phyloP scores from a whole-genome alignment of 2,329 filamentous ascomycete genomes.

The Hypoxylon sp. region DNA sequence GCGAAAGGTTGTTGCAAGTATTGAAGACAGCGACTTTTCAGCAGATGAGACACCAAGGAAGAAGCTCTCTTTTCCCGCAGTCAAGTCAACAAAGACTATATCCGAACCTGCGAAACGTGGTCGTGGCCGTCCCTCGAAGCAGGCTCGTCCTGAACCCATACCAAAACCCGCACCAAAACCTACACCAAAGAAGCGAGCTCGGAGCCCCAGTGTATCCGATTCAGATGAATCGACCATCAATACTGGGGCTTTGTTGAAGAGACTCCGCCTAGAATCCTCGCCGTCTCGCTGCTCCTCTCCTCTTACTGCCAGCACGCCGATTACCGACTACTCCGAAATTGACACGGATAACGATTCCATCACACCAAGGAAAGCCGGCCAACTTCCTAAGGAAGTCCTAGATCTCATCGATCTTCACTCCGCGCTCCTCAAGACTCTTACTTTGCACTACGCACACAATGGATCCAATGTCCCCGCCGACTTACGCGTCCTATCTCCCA shows the following conservation, averaged over 20 bases:
- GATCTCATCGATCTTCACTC: conserved; percentile 76
- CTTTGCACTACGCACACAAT: conserved; percentile 79
- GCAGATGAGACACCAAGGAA: conserved; percentile 51
- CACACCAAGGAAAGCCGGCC: conserved; percentile 32
- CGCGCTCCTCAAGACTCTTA: conserved; percentile 77
- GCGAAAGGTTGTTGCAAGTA: conserved; percentile 52
- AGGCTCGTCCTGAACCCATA: conserved; percentile 45
- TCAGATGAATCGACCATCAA: conserved; percentile 54
- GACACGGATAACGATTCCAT: conserved; percentile 50
- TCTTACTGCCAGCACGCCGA: conserved; percentile 57
- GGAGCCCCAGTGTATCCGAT: conserved; percentile 54
- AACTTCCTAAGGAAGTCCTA: conserved; percentile 66
- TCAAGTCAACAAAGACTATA: conserved; percentile 21
- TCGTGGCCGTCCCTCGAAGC: conserved; percentile 52
- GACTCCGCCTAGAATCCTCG: conserved; percentile 58
- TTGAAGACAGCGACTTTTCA: conserved; percentile 54
- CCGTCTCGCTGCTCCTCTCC: conserved; percentile 55
- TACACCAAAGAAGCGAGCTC: conserved; percentile 47
- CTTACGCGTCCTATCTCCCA: conserved; percentile 71
- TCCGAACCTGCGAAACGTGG: conserved; percentile 48
- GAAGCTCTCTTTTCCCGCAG: conserved; percentile 38
- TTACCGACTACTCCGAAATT: conserved; percentile 58
- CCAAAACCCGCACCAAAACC: conserved; percentile 41
- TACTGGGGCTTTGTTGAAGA: conserved; percentile 58
- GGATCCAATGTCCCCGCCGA: conserved; percentile 74